Evolutionary conservation across 73 alveolate genomes (phyloP), one percentile per base, ranked within the genome.

Genomic region (Effrenium voratum): DNA sequence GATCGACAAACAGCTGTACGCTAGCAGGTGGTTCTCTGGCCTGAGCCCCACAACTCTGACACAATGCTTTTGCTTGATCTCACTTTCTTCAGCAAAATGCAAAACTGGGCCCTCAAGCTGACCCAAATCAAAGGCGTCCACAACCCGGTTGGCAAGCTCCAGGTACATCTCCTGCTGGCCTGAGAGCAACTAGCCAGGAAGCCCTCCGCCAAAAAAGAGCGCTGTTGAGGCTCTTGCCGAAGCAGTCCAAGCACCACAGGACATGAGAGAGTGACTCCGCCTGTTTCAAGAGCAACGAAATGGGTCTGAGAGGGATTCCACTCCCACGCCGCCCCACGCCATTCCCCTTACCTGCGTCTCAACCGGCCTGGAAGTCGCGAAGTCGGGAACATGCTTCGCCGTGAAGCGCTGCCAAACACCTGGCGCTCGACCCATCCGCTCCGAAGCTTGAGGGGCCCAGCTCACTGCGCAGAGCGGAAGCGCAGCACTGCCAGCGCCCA

Each of bases 241-340:
- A 76, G 28, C 41, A 19, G 41, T 76, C 87, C 87, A 76, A 43
- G 87, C 87, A 76, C 87, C 87, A 76, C 22, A 76, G 59, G 87
- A 76, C 45, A 40, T 76, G 30, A 16, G 41, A 36, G 40, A 76
- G 87, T 34, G 60, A 32, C n/a, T 40, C 87, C 12, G 60, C 87
- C 87, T 76, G 3, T 24, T n/a, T 34, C 44, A 68, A 68, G 19
- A 19, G 63, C 63, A 12, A 12, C 63, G 8, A 12, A 52, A 52
- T 52, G 26, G 8, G 63, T 52, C 63, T 52, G 26, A 52, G 63
- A 19, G 26, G 63, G 8, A 19, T 52, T 19, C 26, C 8, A 52
- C 8, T 52, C 63, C 26, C 8, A 52, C 63, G 19, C 19, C 19
- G 8, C 19, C 26, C 8, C 63, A 52, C 26, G 26, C 19, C 63